Base-by-base conservation (phyloP, 31 red algal species). In the Porphyra umbilicalis region DNA sequence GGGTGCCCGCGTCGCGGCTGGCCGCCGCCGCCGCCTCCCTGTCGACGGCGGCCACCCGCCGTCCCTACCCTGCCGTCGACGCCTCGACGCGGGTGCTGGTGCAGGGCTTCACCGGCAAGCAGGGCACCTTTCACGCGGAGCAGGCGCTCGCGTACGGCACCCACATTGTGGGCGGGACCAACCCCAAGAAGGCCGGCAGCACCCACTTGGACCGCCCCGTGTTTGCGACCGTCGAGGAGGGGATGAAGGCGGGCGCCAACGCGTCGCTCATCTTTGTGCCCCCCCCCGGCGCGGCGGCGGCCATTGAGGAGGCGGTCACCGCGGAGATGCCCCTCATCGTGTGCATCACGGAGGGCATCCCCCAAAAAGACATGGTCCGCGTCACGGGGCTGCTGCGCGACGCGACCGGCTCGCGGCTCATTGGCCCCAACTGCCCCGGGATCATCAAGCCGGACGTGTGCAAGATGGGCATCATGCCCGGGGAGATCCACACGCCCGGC, bases 381-480 rank as follows among this genome's bases (percentile, higher is more conserved):
- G 94, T 99, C 4, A 92, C 93, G 37, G 42, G 79, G 9, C 32
- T 92, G 35, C 42, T 99, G 76, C 79, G 36, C 35, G 86, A 91
- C 44, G 42, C 84, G 25, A 88, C 83, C 16, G 83, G 36, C 71
- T 94, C 91, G 31, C 88, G 97, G 33, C 87, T 99, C 29, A 94
- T 99, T 38, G 97, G 97, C 14, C 97, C 97, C 40, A 99, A 99
- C 81, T 99, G 97, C 67, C 97, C 97, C 0, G 97, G 97, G n/a
- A 97, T 99, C 40, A 93, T 99, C 76, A 94, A 93, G 33, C 97
- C 97, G 10, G 92, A 77, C 9, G 78, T 88, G 80, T 96, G 92
- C 84, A 99, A 99, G 85, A 94, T 99, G 78, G 97, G 97, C 25
- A 99, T 99, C 35, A 99, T 97, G 97, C 94, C 97, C 29, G 92